These are phyloP conservation scores for Elsinoe australis DNA, from an alignment of 2,329 filamentous ascomycete genomes.

Conservation along the genomic window DNA sequence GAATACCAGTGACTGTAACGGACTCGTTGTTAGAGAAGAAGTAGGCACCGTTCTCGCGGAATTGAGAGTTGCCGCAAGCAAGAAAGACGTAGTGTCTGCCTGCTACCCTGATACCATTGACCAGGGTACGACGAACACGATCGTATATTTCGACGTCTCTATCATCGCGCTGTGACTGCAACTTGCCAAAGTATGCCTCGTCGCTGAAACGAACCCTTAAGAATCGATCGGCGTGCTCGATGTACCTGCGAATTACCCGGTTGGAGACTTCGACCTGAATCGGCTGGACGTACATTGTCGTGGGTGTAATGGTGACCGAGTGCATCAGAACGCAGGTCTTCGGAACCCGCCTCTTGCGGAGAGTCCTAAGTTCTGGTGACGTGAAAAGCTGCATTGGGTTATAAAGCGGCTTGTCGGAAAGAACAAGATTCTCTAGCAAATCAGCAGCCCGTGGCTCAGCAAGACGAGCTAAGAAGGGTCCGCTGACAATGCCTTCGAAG, in stretches of 20 bases:
- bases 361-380: slow-evolving; percentile 25
- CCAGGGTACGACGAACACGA: slow-evolving; percentile 62
- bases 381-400: slow-evolving; percentile 68
- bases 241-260: slow-evolving; percentile 69
- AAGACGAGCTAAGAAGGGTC: slow-evolving; percentile 60
- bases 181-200: slow-evolving; percentile 51
- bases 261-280: slow-evolving; percentile 83
- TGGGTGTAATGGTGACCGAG: slow-evolving; percentile 75
- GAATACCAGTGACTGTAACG: slow-evolving; percentile 66
- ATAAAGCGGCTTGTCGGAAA: slow-evolving; percentile 53
- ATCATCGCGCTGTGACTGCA: slow-evolving; percentile 29
- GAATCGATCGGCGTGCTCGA: slow-evolving; percentile 65
- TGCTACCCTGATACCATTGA: slow-evolving; percentile 73
- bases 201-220: slow-evolving; percentile 85
- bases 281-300: slow-evolving; percentile 67
- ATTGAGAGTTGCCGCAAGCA: slow-evolving; percentile 91
- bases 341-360: slow-evolving; percentile 46
- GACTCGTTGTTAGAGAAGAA: slow-evolving; percentile 72
- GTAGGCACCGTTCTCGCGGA: slow-evolving; percentile 83
- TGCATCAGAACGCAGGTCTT: slow-evolving; percentile 67
- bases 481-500: slow-evolving; percentile 64
- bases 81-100: slow-evolving; percentile 80
- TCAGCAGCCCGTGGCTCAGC: slow-evolving; percentile 40
- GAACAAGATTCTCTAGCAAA: slow-evolving; percentile 67
- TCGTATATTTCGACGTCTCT: slow-evolving; percentile 52